These are phyloP conservation scores for Babesia bovis DNA, from an alignment of 169 alveolate species.

Conservation along the genomic window DNA sequence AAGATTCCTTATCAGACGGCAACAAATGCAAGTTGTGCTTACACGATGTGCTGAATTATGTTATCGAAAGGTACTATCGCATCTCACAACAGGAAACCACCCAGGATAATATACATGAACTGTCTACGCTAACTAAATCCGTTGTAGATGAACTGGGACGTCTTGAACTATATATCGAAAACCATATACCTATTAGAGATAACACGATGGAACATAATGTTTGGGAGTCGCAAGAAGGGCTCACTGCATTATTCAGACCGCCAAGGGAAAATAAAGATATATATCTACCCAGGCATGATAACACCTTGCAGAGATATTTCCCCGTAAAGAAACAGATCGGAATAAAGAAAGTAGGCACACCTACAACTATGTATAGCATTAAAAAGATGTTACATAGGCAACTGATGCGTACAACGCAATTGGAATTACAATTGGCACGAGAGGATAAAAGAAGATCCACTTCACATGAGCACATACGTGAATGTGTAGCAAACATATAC, in stretches of 20 bases:
- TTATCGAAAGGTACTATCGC: too few relatives aligned
- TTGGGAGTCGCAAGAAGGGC: conserved; percentile 31
- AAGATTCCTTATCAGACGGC: neutral
- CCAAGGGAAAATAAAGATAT: conserved; percentile 50
- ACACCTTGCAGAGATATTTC: conserved; percentile 5
- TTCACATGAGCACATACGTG: neutral
- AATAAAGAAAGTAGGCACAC: neutral
- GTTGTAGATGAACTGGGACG: neutral
- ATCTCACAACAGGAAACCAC: too few relatives aligned
- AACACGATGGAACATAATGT: too few relatives aligned
- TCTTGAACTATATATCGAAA: neutral
- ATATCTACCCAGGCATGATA: conserved; percentile 11
- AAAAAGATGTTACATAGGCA: conserved; percentile 13
- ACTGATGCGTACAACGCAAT: neutral
- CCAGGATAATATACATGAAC: too few relatives aligned
- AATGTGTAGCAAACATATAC: neutral
- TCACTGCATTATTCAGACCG: conserved; percentile 22
- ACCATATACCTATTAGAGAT: too few relatives aligned
- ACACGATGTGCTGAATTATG: neutral
- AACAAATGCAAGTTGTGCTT: neutral
- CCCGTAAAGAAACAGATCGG: conserved; percentile 2
- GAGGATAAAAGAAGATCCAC: neutral
- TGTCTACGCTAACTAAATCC: neutral
- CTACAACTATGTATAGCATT: conserved; percentile 22
- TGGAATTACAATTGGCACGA: conserved; percentile 1